These are phyloP conservation scores for Scutellaria barbata DNA, from an alignment of 257 asterid species.

Conservation along the genomic window DNA sequence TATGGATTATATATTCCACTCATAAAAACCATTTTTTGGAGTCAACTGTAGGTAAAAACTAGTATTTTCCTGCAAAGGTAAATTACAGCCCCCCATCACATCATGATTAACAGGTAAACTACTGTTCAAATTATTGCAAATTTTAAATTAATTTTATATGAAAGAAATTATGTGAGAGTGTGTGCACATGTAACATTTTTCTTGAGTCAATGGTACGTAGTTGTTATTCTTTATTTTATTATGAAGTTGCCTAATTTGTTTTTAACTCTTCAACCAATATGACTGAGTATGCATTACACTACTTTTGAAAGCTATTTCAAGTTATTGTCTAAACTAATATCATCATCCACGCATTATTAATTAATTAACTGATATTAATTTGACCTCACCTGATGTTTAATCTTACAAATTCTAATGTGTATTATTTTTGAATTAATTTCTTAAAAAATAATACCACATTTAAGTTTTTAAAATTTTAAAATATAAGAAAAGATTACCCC, in stretches of 20 bases:
- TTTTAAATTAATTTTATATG: neutral
- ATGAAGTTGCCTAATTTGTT: neutral
- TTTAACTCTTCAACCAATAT: neutral
- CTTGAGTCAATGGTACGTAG: conserved; percentile 26
- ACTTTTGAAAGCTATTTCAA: neutral
- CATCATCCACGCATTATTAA: no score
- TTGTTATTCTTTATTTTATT: neutral
- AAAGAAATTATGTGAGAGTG: neutral
- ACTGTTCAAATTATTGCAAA: neutral
- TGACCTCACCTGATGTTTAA: neutral
- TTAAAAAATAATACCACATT: no score
- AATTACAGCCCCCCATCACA: no score
- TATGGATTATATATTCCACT: no score
- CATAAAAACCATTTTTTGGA: neutral
- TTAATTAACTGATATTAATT: no score
- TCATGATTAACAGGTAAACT: conserved; percentile 1
- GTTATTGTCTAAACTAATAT: neutral
- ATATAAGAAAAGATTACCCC: no score
- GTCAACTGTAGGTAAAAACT: conserved; percentile 22
- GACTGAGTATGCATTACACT: neutral
- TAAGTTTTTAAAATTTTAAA: no score
- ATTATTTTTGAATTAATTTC: no score
- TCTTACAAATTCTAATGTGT: no score
- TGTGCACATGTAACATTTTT: neutral
- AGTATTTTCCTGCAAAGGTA: conserved; percentile 18